A percentile compares a stretch with the other conserved stretches of the same genome.
These are phyloP conservation scores for Calonectria montana DNA, from an alignment of 2,329 filamentous ascomycete genomes.

Conservation along the genomic window DNA sequence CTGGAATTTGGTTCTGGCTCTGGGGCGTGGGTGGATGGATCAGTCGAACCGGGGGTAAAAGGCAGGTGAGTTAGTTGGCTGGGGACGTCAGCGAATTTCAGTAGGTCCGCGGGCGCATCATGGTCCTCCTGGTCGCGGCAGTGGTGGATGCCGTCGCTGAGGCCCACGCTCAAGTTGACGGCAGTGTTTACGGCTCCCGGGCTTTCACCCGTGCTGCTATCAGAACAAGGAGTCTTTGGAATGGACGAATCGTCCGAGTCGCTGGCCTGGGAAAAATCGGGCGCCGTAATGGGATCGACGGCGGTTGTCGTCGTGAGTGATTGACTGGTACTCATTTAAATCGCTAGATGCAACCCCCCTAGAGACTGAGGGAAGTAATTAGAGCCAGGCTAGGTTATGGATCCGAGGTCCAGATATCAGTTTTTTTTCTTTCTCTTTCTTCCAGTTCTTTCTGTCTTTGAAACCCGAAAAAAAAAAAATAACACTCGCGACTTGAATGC, in stretches of 20 bases:
- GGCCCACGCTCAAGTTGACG: constrained; percentile 23
- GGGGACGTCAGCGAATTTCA: constrained; percentile 46
- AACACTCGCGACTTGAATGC: neutral
- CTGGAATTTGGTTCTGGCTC: constrained; percentile 39
- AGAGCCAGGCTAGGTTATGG: constrained; percentile 4
- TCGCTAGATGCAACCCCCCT: constrained; percentile 35
- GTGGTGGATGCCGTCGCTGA: constrained; percentile 30
- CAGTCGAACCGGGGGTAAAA: constrained; percentile 44
- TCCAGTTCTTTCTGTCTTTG: neutral
- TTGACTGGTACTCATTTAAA: constrained; percentile 39
- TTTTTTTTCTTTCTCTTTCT: neutral
- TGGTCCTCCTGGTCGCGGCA: constrained; percentile 36
- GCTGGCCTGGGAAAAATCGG: constrained; percentile 9
- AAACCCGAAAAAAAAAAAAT: neutral
- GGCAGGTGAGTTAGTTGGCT: constrained; percentile 41
- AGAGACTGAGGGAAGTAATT: constrained; percentile 27
- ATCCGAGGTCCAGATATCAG: neutral
- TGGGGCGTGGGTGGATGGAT: constrained; percentile 39
- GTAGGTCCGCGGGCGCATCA: constrained; percentile 40
- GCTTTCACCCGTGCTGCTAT: neutral
- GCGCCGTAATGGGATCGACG: constrained; percentile 31
- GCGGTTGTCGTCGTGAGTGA: constrained; percentile 37
- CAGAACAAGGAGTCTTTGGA: constrained; percentile 19
- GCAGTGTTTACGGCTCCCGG: constrained; percentile 9
- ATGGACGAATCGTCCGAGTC: constrained; percentile 18